phyloP scores from a whole-genome alignment of 1,284 basidiomycete species.

The Hypsizygus ulmarius region DNA sequence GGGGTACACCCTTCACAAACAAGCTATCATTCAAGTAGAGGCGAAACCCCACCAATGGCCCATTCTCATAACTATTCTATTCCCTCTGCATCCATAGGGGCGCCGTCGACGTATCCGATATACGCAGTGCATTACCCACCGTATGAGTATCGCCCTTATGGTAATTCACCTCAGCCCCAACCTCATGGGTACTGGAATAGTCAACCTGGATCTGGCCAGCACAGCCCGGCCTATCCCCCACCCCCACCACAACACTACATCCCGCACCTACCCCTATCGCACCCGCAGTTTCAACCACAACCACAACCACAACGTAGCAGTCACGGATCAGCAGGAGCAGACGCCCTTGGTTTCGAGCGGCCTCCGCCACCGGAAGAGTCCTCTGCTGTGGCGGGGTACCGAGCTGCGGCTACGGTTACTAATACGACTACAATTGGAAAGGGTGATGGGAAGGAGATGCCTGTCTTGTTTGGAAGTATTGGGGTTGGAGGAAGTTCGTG shows the following conservation, averaged over 20 bases:
- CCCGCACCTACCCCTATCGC: not conserved
- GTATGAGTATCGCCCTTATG: slow-evolving; percentile 15
- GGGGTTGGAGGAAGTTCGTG: slow-evolving; percentile 28
- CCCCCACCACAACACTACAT: slow-evolving; percentile 16
- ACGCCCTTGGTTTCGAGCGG: slow-evolving; percentile 1
- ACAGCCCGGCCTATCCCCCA: slow-evolving; percentile 25
- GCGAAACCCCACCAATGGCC: slow-evolving; percentile 15
- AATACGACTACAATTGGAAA: not conserved
- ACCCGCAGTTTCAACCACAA: slow-evolving; percentile 12
- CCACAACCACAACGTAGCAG: slow-evolving; percentile 11
- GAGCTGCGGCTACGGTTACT: slow-evolving; percentile 4
- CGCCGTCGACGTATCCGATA: slow-evolving; percentile 13
- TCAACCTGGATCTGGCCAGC: slow-evolving; percentile 23
- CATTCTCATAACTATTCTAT: slow-evolving; percentile 6
- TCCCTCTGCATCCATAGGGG: not conserved
- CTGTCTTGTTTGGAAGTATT: slow-evolving; percentile 55
- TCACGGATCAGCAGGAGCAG: slow-evolving; percentile 14
- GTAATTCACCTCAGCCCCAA: slow-evolving; percentile 1
- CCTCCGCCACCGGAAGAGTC: slow-evolving; percentile 25
- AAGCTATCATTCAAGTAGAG: slow-evolving; percentile 14
- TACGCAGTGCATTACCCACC: slow-evolving; percentile 16
- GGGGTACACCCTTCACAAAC: not conserved
- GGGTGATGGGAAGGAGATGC: not conserved
- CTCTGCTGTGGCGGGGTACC: slow-evolving; percentile 24
- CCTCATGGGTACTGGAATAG: slow-evolving; percentile 19